These are phyloP conservation scores for Salix udensis DNA, from an alignment of 345 rosid genomes.

Conservation along the genomic window DNA sequence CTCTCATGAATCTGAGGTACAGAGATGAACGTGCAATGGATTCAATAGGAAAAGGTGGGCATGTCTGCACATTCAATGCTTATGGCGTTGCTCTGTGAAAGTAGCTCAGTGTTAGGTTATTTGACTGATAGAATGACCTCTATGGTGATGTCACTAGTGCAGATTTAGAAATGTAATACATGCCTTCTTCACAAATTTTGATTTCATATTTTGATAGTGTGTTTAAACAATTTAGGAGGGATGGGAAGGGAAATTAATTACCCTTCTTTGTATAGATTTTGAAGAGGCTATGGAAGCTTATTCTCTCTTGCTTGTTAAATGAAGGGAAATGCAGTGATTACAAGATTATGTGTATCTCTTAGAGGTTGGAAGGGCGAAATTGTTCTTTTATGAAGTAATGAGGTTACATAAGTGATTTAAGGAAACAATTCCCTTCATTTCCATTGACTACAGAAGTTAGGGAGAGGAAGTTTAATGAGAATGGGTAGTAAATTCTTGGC, in stretches of 20 bases:
- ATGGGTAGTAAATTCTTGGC: neutral
- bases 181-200: neutral
- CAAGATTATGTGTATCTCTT: neutral
- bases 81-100: conserved; percentile 10
- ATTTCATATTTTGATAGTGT: neutral
- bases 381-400: neutral
- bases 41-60: conserved; percentile 50
- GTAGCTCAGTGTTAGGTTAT: neutral
- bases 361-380: neutral
- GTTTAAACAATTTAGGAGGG: neutral
- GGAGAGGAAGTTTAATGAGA: neutral
- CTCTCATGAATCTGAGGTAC: conserved; percentile 85
- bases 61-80: conserved; percentile 17
- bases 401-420: neutral
- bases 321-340: neutral
- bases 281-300: neutral
- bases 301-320: neutral
- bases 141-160: neutral
- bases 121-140: neutral
- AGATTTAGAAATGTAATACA: neutral
- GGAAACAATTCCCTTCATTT: neutral
- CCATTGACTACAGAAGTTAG: neutral
- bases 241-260: neutral
- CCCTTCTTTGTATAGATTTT: neutral
- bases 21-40: conserved; percentile 70